Conservation (phyloP, 1,139 yeast species). For the Candida glucosophila region DNA sequence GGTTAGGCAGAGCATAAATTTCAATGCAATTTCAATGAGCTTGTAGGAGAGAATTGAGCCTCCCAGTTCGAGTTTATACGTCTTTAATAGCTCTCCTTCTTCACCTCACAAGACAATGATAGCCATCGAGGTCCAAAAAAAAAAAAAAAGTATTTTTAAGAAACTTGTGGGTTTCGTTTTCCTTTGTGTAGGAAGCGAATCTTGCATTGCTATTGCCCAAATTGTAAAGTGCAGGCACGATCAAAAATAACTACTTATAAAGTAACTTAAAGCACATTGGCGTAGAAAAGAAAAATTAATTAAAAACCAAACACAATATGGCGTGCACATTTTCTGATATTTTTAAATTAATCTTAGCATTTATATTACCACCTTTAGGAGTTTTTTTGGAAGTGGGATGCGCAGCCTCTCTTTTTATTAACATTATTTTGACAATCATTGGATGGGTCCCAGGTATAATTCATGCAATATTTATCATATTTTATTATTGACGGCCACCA, state of each 20-base stretch:
- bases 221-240: no score
- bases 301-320: conserved; percentile 18
- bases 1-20: conserved; percentile 53
- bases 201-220: no score
- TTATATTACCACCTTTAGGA: conserved; percentile 67
- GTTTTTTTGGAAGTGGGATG: conserved; percentile 68
- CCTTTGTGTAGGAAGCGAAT: conserved; percentile 5
- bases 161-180: conserved; percentile 27
- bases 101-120: conserved; percentile 47
- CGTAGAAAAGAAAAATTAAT: conserved; percentile 1
- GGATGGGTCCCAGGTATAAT: conserved; percentile 63
- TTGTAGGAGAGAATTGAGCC: conserved; percentile 58
- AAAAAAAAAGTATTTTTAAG: conserved; percentile 61
- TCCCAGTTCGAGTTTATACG: conserved; percentile 69
- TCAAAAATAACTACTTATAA: neutral
- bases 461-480: conserved; percentile 54
- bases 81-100: conserved; percentile 40
- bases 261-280: neutral
- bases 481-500: conserved; percentile 19
- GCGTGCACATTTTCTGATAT: conserved; percentile 49
- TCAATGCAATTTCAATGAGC: no score
- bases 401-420: conserved; percentile 45
- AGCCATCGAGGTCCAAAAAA: conserved; percentile 59
- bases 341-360: conserved; percentile 52
- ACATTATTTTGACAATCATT: conserved; percentile 49